Evolutionary conservation across 345 rosid species (phyloP).

Genomic region (Linum lewisii): DNA sequence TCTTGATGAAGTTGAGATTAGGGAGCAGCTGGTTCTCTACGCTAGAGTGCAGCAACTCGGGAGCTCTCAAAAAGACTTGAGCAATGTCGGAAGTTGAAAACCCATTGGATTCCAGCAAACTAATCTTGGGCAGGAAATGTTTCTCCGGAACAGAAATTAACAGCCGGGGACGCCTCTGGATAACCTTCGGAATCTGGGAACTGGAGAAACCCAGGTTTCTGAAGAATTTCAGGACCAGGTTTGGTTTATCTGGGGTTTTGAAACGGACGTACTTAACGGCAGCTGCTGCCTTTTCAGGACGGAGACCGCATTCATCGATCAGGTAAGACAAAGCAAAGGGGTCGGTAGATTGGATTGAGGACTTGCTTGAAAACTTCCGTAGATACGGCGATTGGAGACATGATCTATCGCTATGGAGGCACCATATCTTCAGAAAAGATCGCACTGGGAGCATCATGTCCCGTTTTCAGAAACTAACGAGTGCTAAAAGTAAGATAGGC

Average conservation of each 20-base stretch:
- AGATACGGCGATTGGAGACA: background rate
- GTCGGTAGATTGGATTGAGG: background rate
- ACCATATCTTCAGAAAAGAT: too few species aligned
- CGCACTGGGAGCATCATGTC: too few species aligned
- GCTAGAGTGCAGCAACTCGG: constrained; percentile 26
- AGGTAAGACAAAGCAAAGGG: constrained; percentile 31
- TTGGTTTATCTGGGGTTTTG: constrained; percentile 22
- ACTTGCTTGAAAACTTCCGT: background rate
- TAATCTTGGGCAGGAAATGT: constrained; percentile 31
- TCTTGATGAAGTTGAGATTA: constrained; percentile 29
- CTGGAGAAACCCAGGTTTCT: constrained; percentile 27
- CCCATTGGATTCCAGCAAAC: constrained; percentile 30
- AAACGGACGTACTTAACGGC: constrained; percentile 23
- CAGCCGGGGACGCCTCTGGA: constrained; percentile 27
- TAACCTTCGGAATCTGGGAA: constrained; percentile 26
- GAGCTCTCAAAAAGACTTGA: constrained; percentile 18
- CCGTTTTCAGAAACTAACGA: too few species aligned
- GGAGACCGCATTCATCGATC: constrained; percentile 31
- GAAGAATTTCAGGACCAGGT: constrained; percentile 29
- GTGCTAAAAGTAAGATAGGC: too few species aligned
- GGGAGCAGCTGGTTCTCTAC: constrained; percentile 33
- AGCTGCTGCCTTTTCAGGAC: constrained; percentile 25
- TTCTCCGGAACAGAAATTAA: constrained; percentile 23
- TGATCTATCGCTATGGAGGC: too few species aligned
- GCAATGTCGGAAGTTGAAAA: constrained; percentile 27